These are phyloP conservation scores for Trichocladium antarcticum DNA, from an alignment of 495 filamentous ascomycete species.

Conservation along the genomic window DNA sequence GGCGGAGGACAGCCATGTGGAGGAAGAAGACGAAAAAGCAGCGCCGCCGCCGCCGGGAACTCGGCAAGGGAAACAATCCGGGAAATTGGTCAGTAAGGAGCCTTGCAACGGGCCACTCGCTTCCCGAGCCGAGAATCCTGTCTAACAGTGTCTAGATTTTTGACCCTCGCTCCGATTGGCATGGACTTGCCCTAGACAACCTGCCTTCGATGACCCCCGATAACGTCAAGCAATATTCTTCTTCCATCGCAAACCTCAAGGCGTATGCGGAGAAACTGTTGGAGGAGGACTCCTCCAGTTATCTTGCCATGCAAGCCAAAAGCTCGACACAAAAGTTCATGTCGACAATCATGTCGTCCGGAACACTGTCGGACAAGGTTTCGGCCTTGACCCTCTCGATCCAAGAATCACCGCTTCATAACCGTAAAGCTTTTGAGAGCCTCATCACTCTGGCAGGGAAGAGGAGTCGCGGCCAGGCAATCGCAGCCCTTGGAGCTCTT, in stretches of 20 bases:
- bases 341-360: slow-evolving; percentile 90
- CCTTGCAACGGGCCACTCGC: background rate
- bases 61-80: slow-evolving; percentile 13
- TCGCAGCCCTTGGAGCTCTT: slow-evolving; percentile 80
- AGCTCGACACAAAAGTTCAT: slow-evolving; percentile 88
- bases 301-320: slow-evolving; percentile 42
- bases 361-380: slow-evolving; percentile 92
- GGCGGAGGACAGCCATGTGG: too few species aligned
- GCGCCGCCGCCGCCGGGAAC: slow-evolving; percentile 14
- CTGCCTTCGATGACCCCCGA: slow-evolving; percentile 39
- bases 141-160: slow-evolving; percentile 45
- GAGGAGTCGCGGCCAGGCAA: slow-evolving; percentile 81
- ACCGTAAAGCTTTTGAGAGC: slow-evolving; percentile 73
- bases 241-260: slow-evolving; percentile 61
- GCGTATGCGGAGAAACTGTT: slow-evolving; percentile 62
- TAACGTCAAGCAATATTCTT: slow-evolving; percentile 40
- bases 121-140: background rate
- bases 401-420: slow-evolving; percentile 92
- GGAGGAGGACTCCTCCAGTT: slow-evolving; percentile 55
- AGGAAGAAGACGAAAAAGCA: slow-evolving; percentile 16
- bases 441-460: slow-evolving; percentile 72
- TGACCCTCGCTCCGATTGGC: slow-evolving; percentile 76
- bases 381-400: slow-evolving; percentile 86
- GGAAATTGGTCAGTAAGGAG: slow-evolving; percentile 35
- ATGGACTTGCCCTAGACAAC: slow-evolving; percentile 51